Base-by-base conservation (phyloP, 2,329 filamentous ascomycete species). In the Diaporthe citrichinensis region DNA sequence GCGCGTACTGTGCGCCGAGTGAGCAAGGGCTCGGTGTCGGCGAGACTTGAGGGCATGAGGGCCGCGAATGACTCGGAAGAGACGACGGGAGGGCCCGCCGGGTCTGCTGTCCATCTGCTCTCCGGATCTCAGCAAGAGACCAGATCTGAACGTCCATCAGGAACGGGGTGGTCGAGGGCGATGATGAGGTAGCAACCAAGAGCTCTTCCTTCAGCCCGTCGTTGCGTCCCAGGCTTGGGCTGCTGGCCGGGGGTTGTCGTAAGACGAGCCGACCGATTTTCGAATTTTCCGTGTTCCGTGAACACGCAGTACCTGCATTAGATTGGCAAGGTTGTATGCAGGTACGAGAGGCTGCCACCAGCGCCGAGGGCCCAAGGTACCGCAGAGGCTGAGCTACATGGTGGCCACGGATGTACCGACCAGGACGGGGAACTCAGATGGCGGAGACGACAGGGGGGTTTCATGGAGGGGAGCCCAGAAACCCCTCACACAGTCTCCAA, bases 231-330 rank as follows among this genome's bases (percentile, higher is more conserved):
- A 65, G 71, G 46, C n/a, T 14, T 55, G 14, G n/a, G 49, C 15
- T 53, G 49, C 15, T 53, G 28, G 71, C 51, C 9, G 59, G 55
- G 55, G 59, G 59, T n/a, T 65, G 71, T 55, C 71, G 71, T 41
- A 57, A 65, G 71, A 73, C 36, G 58, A 73, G 34, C 46, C 36
- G 46, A 65, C 71, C 34, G 34, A 73, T 44, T 73, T 69, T 62
- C 17, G 46, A 73, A 65, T 65, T 57, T 73, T 73, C 58, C 58
- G 58, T 28, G 58, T 65, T 65, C 36, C n/a, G 49, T 46, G 71
- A 73, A 69, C 65, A 69, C 65, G 65, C 65, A 69, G 71, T 73
- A 73, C 71, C 71, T 73, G 71, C 71, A 73, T 73, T 73, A 73
- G 71, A 62, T 65, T 73, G 49, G 46, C 71, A 73, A 73, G 71